phyloP scores from a whole-genome alignment of 1,284 basidiomycete genomes.

The Moniliophthora roreri region DNA sequence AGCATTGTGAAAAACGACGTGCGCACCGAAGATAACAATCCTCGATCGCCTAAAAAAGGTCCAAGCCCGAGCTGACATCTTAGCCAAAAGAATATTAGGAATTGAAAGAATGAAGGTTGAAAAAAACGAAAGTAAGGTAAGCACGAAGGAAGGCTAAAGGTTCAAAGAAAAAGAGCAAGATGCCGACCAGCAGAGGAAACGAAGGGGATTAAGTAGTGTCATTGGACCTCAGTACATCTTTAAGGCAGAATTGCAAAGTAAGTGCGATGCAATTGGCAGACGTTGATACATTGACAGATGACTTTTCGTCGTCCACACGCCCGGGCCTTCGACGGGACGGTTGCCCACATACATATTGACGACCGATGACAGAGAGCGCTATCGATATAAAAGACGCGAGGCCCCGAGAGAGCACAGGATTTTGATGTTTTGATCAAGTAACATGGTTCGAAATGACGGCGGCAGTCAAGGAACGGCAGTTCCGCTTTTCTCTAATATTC shows the following conservation, averaged over 20 bases:
- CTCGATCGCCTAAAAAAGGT: conserved; percentile 24
- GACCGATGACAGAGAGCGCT: not conserved
- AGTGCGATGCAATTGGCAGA: not conserved
- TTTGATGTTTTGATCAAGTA: not conserved
- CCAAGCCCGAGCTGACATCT: conserved; percentile 25
- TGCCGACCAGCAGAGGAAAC: conserved; percentile 5
- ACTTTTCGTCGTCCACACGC: not conserved
- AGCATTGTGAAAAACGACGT: not conserved
- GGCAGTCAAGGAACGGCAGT: too few species aligned
- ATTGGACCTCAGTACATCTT: not conserved
- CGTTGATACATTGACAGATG: not conserved
- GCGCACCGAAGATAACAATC: conserved; percentile 25
- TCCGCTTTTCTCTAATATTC: not conserved
- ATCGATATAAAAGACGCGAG: not conserved
- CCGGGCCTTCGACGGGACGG: too few species aligned
- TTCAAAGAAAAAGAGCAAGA: not conserved
- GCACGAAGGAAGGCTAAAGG: not conserved
- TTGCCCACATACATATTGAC: not conserved
- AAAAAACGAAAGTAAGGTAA: conserved; percentile 15
- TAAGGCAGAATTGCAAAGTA: not conserved
- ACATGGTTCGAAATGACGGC: not conserved
- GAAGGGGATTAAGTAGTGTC: not conserved
- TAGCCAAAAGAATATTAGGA: conserved; percentile 16
- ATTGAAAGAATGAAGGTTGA: conserved; percentile 20
- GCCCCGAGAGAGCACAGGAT: not conserved